Evolutionary conservation across 495 filamentous ascomycete genomes (phyloP).

Genomic region (Hypoxylon fragiforme): DNA sequence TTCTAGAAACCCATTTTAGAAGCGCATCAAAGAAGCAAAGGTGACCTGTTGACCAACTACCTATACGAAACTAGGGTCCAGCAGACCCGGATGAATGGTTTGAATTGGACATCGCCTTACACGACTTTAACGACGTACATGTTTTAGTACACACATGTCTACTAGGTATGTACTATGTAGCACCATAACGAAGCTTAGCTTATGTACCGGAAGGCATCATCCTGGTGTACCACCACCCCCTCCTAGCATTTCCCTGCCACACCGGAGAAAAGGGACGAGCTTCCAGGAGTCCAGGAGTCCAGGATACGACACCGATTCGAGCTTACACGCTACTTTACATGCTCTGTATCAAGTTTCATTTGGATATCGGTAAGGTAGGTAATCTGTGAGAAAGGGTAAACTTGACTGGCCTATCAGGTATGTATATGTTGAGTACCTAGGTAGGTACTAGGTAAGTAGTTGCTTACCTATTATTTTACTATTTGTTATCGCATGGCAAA

Average conservation of each 20-base stretch:
- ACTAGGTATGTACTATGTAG: not conserved
- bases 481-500: conserved; percentile 1
- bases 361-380: conserved; percentile 24
- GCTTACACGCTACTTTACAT: not conserved
- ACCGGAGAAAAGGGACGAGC: conserved; percentile 33
- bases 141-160: conserved; percentile 1
- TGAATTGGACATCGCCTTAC: not conserved
- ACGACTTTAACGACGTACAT: not conserved
- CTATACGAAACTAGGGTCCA: conserved; percentile 21
- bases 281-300: conserved; percentile 17
- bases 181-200: too few relatives aligned
- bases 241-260: conserved; percentile 24
- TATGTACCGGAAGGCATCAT: too few relatives aligned
- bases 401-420: too few relatives aligned
- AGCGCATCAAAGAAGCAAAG: conserved; percentile 6
- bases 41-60: conserved; percentile 19
- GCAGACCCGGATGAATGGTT: conserved; percentile 27
- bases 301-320: too few relatives aligned
- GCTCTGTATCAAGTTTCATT: conserved; percentile 7
- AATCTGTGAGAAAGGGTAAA: conserved; percentile 7
- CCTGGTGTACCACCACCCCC: too few relatives aligned
- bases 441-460: not conserved
- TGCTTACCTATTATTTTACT: not conserved
- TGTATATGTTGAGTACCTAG: too few relatives aligned
- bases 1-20: too few relatives aligned